Conservation (phyloP, 495 filamentous ascomycete genomes). For the Hamigera avellanea region DNA sequence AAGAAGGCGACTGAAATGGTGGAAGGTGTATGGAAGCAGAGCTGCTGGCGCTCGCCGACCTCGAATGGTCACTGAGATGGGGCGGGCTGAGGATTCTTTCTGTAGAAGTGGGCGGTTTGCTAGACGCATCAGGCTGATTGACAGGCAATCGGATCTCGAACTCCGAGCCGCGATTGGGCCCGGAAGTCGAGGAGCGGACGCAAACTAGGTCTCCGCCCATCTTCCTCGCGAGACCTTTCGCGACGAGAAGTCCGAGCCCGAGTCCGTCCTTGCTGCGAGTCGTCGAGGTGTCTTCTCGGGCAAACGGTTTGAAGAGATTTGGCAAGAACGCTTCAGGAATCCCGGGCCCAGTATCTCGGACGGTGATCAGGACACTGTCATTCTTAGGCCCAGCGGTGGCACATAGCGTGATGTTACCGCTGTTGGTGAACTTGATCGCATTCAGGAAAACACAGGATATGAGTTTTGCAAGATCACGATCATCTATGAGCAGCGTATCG, state of each 20-base stretch:
- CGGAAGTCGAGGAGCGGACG: conserved; percentile 55
- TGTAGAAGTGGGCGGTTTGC: conserved; percentile 28
- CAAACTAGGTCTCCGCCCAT: conserved; percentile 65
- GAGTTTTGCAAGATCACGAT: conserved; percentile 61
- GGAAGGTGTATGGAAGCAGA: conserved; percentile 11
- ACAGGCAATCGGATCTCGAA: conserved; percentile 64
- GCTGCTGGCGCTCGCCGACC: conserved; percentile 14
- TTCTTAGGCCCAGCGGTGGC: conserved; percentile 38
- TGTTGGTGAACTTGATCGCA: conserved; percentile 70
- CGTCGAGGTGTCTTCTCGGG: conserved; percentile 60
- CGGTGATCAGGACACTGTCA: conserved; percentile 47
- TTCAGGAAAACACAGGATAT: conserved; percentile 67
- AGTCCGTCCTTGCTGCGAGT: conserved; percentile 63
- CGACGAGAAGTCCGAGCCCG: conserved; percentile 64
- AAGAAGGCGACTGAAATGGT: conserved; percentile 9
- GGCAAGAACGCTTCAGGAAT: conserved; percentile 60
- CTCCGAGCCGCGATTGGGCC: conserved; percentile 56
- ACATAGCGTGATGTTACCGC: conserved; percentile 49
- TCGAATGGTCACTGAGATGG: conserved; percentile 11
- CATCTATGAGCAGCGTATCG: conserved; percentile 55
- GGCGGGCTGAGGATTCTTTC: conserved; percentile 18
- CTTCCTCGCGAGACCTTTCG: conserved; percentile 63
- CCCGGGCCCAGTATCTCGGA: conserved; percentile 62
- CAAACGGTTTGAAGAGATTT: conserved; percentile 65
- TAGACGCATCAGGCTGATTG: conserved; percentile 33